Conservation (phyloP, 768 basidiomycete species). For the Serpula lacrymans region DNA sequence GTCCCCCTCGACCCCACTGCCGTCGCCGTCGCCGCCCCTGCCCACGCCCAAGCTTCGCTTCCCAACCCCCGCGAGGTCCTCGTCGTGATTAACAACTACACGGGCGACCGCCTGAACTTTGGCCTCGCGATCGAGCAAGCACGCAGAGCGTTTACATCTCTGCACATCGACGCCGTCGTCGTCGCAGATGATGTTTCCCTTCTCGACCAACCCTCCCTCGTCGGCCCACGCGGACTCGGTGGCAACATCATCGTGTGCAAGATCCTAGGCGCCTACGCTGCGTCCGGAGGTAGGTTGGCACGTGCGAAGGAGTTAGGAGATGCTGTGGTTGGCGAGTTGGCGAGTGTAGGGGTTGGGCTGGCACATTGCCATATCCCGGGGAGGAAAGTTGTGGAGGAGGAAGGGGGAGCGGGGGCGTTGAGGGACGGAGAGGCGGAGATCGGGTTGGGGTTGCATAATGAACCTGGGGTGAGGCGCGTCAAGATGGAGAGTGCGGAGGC, state of each 20-base stretch:
- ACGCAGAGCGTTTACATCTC: constrained; percentile 27
- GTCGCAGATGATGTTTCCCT: constrained; percentile 58
- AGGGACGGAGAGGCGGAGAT: no score
- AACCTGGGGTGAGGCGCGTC: constrained; percentile 35
- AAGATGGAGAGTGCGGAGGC: constrained; percentile 18
- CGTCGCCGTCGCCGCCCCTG: constrained; percentile 4
- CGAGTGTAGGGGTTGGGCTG: constrained; percentile 38
- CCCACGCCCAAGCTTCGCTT: constrained; percentile 10
- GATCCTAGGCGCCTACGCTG: constrained; percentile 46
- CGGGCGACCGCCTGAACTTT: constrained; percentile 57
- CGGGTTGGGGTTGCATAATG: constrained; percentile 56
- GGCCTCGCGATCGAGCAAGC: constrained; percentile 56
- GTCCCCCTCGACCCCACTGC: no score
- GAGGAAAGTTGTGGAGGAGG: constrained; percentile 15
- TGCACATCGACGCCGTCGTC: constrained; percentile 42
- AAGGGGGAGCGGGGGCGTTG: constrained; percentile 21
- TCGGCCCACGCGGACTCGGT: constrained; percentile 48
- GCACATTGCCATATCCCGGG: constrained; percentile 62
- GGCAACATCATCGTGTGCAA: constrained; percentile 54
- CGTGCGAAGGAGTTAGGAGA: constrained; percentile 27
- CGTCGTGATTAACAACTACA: constrained; percentile 48
- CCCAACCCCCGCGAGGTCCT: constrained; percentile 16
- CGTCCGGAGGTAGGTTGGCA: constrained; percentile 10
- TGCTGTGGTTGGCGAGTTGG: constrained; percentile 26
- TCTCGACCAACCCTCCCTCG: constrained; percentile 25